phyloP scores from a whole-genome alignment of 192 early-diverging fungal genomes.

The Backusella liffmaniae region DNA sequence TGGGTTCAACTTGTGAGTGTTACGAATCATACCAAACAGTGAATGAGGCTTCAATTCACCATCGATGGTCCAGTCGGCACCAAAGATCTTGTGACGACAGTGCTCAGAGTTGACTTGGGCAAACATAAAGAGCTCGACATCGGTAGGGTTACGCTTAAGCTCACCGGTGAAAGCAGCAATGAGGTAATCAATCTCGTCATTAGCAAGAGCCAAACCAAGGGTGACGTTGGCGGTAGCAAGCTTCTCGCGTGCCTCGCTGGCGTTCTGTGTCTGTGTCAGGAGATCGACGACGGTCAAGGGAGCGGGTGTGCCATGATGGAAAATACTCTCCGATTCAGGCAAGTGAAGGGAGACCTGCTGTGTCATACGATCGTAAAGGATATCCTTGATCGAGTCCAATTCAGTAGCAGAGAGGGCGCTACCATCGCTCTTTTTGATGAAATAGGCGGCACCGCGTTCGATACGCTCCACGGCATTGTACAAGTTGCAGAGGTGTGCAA shows the following conservation, averaged over 20 bases:
- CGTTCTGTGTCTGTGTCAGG: constrained; percentile 30
- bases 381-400: constrained; percentile 46
- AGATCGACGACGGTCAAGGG: constrained; percentile 54
- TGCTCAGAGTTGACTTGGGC: constrained; percentile 99
- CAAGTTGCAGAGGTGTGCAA: constrained; percentile 90
- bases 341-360: constrained; percentile 68
- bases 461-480: constrained; percentile 69
- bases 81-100: constrained; percentile 99
- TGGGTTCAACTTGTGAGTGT: constrained; percentile 85
- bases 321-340: constrained; percentile 64
- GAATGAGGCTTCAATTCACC: constrained; percentile 74
- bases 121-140: constrained; percentile 99
- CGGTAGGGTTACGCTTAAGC: constrained; percentile 88
- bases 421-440: constrained; percentile 47
- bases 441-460: constrained; percentile 86
- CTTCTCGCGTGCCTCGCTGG: constrained; percentile 53
- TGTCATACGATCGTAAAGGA: constrained; percentile 95
- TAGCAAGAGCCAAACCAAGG: constrained; percentile 92
- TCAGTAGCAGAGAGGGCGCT: constrained; percentile 41
- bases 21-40: constrained; percentile 95
- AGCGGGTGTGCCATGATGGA: constrained; percentile 68
- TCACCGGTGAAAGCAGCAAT: constrained; percentile 74
- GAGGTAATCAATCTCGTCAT: constrained; percentile 96
- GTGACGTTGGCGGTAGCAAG: constrained; percentile 81
- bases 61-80: constrained; percentile 98